phyloP scores from a whole-genome alignment of 2,329 filamentous ascomycete species.

The Alternaria gansuensis region DNA sequence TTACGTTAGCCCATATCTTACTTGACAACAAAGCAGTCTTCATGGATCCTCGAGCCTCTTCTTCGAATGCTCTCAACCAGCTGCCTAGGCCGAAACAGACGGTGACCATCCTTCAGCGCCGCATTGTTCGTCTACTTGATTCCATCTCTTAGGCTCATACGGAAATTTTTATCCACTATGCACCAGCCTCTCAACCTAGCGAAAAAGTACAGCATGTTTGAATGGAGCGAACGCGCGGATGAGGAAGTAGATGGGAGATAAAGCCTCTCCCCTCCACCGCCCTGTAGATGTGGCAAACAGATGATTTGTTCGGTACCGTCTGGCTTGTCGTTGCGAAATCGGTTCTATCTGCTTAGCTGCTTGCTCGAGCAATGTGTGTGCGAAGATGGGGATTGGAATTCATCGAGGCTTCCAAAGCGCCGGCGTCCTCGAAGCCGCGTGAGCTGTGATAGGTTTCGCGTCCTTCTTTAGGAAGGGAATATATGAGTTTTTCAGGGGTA shows the following conservation, averaged over 20 bases:
- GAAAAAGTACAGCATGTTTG: neutral
- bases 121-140: neutral
- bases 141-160: no score
- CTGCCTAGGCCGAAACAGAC: no score
- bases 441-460: neutral
- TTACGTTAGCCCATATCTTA: neutral
- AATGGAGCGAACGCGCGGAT: neutral
- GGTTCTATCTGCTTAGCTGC: slow-evolving; percentile 4
- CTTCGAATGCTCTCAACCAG: no score
- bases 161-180: no score
- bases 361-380: neutral
- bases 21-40: accelerated
- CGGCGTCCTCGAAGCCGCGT: neutral
- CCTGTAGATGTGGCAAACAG: neutral
- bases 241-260: neutral
- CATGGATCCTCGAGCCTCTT: neutral
- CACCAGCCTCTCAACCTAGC: no score
- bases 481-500: no score
- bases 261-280: neutral
- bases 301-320: neutral
- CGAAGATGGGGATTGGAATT: neutral
- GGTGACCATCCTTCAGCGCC: neutral
- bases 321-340: neutral
- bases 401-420: neutral
- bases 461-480: no score